Conservation (phyloP, 2,329 filamentous ascomycete genomes). For the Phialophora expanda region DNA sequence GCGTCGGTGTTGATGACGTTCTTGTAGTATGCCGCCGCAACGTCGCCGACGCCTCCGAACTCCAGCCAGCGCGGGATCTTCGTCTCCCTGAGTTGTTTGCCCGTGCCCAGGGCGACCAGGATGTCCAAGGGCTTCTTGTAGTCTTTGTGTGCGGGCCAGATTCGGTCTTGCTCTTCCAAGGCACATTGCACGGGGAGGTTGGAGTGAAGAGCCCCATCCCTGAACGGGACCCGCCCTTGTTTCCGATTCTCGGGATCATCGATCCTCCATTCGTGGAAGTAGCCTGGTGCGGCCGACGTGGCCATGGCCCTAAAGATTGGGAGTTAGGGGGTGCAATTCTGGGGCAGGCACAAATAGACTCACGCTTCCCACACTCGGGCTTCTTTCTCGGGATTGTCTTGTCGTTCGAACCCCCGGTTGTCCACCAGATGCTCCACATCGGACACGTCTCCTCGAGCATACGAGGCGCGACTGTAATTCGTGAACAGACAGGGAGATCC, state of each 20-base stretch:
- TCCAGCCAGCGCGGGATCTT: conserved; percentile 11
- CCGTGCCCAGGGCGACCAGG: conserved; percentile 8
- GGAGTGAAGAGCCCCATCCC: conserved; percentile 11
- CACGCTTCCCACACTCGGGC: conserved; percentile 14
- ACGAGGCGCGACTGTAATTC: conserved; percentile 10
- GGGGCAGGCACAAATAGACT: background rate
- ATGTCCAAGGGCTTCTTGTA: conserved; percentile 16
- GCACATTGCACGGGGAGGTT: conserved; percentile 13
- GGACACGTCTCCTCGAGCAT: conserved; percentile 6
- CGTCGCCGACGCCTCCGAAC: conserved; percentile 7
- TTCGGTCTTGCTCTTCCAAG: conserved; percentile 11
- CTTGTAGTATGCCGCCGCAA: conserved; percentile 14
- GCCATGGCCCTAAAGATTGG: conserved; percentile 5
- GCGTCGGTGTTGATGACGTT: conserved; percentile 14
- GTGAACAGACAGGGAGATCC: conserved; percentile 10
- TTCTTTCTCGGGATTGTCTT: conserved; percentile 11
- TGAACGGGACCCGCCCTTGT: conserved; percentile 9
- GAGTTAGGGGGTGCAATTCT: background rate
- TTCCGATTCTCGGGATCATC: conserved; percentile 12
- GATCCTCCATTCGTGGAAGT: conserved; percentile 14
- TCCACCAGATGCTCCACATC: conserved; percentile 5
- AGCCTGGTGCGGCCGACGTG: conserved; percentile 11
- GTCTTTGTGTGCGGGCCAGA: conserved; percentile 9
- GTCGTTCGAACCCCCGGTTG: conserved; percentile 10
- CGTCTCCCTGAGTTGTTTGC: conserved; percentile 7